Base-by-base conservation (phyloP, 257 asterid species). In the Oldenlandia corymbosa region DNA sequence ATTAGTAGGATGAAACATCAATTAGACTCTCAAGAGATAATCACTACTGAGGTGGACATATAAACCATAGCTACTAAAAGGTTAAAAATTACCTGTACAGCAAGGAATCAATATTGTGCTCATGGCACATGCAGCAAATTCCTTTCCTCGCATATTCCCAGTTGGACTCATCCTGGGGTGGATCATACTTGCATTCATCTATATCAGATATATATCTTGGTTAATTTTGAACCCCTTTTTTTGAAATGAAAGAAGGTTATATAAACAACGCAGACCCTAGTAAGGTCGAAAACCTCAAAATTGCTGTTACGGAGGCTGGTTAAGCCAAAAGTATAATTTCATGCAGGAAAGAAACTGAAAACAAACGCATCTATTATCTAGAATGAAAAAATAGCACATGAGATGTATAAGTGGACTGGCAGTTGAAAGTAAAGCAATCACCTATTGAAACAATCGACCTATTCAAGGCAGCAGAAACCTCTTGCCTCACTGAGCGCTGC, bases 101-200 rank as follows among this genome's bases (percentile, higher is more conserved):
- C 57, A 92, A 76, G 51, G 96, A 78, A 77, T 92, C 85, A 5
- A 92, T 88, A 60, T 76, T 83, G 77, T 69, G 69, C 11, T 70
- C 79, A 60, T 64, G 60, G 42, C 99, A 92, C 30, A 89, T 31
- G 75, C 99, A 89, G 77, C 99, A 92, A 52, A 87, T 72, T 58
- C 97, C 99, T 78, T 79, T 89, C 72, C 90, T 85, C 48, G 82
- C 91, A 23, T 34, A 72, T 63, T 84, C 96, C 95, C 81, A 87
- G 46, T 66, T 79, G 49, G 90, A 73, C 26, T 80, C 88, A 64
- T 81, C 88, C 27, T 73, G 64, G 45, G 41, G 18, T 8, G 57
- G 28, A 59, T 26, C 71, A 27, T 71, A 75, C 61, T 73, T 73
- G 7, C 79, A 63, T 37, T 74, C 68, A 71, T 71, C 86, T 79